These are phyloP conservation scores for Fistulinella cinereoalba DNA, from an alignment of 1,284 basidiomycete species.

Conservation along the genomic window DNA sequence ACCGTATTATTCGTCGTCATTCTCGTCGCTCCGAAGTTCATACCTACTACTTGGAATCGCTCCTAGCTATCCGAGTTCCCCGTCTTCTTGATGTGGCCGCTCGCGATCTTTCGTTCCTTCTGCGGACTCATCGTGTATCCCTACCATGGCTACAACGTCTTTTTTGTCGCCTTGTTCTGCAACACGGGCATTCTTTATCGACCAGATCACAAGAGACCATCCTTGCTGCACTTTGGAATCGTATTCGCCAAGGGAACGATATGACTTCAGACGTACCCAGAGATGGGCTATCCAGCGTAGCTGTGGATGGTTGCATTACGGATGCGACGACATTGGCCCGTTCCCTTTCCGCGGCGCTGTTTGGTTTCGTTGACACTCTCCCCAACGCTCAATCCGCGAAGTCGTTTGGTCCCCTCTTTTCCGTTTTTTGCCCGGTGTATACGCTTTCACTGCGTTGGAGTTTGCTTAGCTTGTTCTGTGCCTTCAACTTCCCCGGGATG, in stretches of 20 bases:
- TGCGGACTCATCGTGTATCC: conserved; percentile 22
- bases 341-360: conserved; percentile 14
- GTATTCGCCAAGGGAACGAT: conserved; percentile 2
- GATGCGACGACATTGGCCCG: conserved; percentile 16
- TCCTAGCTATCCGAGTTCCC: conserved; percentile 20
- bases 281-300: neutral
- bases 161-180: conserved; percentile 30
- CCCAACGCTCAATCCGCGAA: neutral
- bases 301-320: neutral
- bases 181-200: conserved; percentile 12
- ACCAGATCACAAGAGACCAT: conserved; percentile 18
- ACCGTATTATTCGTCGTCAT: conserved; percentile 27
- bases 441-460: conserved; percentile 22
- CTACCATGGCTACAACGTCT: conserved; percentile 27
- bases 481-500: conserved; percentile 17
- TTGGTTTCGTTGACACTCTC: conserved; percentile 1
- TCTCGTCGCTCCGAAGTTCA: conserved; percentile 26
- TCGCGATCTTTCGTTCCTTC: conserved; percentile 19
- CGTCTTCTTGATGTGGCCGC: conserved; percentile 19
- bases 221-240: conserved; percentile 25
- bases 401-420: conserved; percentile 6
- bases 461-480: conserved; percentile 16
- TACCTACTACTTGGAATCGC: conserved; percentile 23
- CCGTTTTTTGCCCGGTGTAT: conserved; percentile 16
- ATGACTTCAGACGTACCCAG: neutral